A percentile compares a stretch with the other conserved stretches of the same genome.
Evolutionary conservation across 2,329 filamentous ascomycete genomes (phyloP).

Genomic region (Beauveria sp.): DNA sequence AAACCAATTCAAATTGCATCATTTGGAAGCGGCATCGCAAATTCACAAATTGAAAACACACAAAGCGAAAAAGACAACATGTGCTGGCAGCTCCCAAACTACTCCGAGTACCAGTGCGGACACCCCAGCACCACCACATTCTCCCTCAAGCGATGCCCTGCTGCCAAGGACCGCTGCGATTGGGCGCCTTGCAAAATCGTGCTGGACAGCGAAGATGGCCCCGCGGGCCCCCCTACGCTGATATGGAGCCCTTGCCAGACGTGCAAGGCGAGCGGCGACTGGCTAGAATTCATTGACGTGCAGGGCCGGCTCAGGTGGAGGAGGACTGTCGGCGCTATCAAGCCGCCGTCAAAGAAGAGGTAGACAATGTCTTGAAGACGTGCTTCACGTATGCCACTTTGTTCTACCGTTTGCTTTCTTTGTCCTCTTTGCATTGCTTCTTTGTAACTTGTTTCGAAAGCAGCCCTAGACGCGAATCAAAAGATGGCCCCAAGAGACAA

Average conservation of each 20-base stretch:
- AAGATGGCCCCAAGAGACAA: too few relatives aligned
- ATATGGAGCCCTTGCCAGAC: background rate
- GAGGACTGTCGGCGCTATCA: background rate
- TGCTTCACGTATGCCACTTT: too few relatives aligned
- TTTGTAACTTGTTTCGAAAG: too few relatives aligned
- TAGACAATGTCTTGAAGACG: too few relatives aligned
- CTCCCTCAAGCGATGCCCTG: background rate
- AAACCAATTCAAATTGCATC: too few relatives aligned
- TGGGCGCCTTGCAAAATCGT: background rate
- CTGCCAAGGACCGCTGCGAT: background rate
- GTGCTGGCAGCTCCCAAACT: background rate
- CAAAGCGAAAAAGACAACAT: background rate
- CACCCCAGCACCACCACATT: background rate
- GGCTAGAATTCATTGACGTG: background rate
- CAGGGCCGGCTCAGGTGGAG: background rate
- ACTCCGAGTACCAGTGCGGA: background rate
- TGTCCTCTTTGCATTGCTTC: too few relatives aligned
- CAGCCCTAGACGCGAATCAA: too few relatives aligned
- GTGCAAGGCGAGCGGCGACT: background rate
- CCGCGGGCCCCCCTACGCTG: background rate
- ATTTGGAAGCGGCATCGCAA: too few relatives aligned
- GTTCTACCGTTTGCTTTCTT: too few relatives aligned
- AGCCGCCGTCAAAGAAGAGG: background rate
- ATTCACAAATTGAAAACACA: too few relatives aligned
- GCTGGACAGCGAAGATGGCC: background rate